Evolutionary conservation across 257 asterid genomes (phyloP), one percentile per base, ranked within the genome.

Genomic region (Primulina tabacum): DNA sequence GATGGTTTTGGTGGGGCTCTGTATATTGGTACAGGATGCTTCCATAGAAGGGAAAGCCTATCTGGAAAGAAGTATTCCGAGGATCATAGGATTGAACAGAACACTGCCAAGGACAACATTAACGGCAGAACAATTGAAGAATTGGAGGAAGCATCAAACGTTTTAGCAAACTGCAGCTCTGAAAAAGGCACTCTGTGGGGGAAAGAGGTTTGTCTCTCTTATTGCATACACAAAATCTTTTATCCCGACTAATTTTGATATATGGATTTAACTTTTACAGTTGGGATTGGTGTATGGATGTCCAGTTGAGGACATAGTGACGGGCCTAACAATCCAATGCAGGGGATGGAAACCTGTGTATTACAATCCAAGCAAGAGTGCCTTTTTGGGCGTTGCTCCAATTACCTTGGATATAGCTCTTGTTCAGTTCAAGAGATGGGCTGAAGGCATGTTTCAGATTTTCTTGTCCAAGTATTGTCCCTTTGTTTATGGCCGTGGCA

Each of bases 141-240:
- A 73, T 53, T 92, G 77, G 90, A 89, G 76, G 78, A 73, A 64
- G 77, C 76, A 52, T 75, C 91, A 12, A 88, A 86, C 79, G 72
- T 17, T 67, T 64, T 89, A 64, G 90, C 89, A 35, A 71, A 70
- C 70, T 88, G 98, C 75, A 79, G 81, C 81, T 85, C 81, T 57
- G 97, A 89, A 78, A 82, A 82, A 61, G 96, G 76, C 24, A 88
- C 90, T 60, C 84, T 72, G 7, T 89, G 97, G 97, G 97, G 96
- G 20, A 87, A 89, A 57, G 83, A 87, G 90, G 95, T 88, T 55
- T 28, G 69, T 72, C 5, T 58, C 30, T 24, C 32, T 56, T 17
- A 3, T 50, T n/a, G 0, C 33, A 18, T 14, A 58, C 71, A 12
- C 32, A n/a, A 62, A n/a, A 21, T 29, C 57, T 50, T 12, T 14